Evolutionary conservation across 768 basidiomycete genomes (phyloP), one percentile per base, ranked within the genome.

Genomic region (Hortiboletus flavorubellus): DNA sequence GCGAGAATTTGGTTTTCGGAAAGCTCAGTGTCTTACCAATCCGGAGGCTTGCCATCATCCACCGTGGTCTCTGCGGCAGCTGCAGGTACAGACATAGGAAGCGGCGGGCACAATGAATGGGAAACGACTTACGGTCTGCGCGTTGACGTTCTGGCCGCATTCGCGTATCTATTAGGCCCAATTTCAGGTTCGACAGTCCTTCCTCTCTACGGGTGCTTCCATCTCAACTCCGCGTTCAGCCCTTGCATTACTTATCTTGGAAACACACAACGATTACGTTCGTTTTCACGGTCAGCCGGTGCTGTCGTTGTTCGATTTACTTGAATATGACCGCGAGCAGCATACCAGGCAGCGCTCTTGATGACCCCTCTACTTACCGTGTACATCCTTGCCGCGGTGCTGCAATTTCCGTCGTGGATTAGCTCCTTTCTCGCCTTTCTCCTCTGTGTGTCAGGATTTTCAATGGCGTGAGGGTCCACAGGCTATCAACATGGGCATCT

Each of bases 271-370:
- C 62, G 85, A 90, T 68, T 86, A 82, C 58, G 82, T 90, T 54
- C 83, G 89, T 50, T 91, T 90, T 67, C 88, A 89, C 66, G 86
- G 88, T 87, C 49, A 63, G 80, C 65, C 15, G 35, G 50, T 37
- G 8, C n/a, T 29, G 41, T 49, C 43, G 31, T 43, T 51, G 33
- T 37, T 51, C 47, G 50, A 46, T 60, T 46, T 49, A 4, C 31
- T 39, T 51, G 49, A 44, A 51, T 46, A n/a, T 58, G 47, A 50
- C 51, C 37, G 18, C 45, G 33, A 56, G 21, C 65, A 92, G 90
- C 87, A 31, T 91, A 91, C 65, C 89, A 91, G 71, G 88, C 88
- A 11, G 88, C 86, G 5, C 75, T 92, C 12, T 68, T 89, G 41
- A 82, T 83, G 5, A 82, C 82, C 0, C 88, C 89, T 7, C 69